Evolutionary conservation across 2,329 filamentous ascomycete genomes (phyloP), one percentile per base, ranked within the genome.

Genomic region (Escovopsis weberi): DNA sequence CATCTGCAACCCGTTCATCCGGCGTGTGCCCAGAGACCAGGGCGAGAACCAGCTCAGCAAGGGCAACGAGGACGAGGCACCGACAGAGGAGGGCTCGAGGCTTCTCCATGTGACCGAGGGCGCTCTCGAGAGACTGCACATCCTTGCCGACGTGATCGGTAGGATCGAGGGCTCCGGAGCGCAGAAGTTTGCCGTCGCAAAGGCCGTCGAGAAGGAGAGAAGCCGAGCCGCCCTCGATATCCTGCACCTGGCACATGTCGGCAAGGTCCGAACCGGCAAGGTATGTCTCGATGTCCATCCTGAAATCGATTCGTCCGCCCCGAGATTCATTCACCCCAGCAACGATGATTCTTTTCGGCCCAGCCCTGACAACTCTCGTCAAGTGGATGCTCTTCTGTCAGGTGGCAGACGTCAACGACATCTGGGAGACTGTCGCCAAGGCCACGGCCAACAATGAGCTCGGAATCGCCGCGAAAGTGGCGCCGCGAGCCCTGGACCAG

Each of bases 301-400:
- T 6, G 6, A n/a, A 12, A 41, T 9, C 2, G 4, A 37, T 23
- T 11, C 6, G 6, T 36, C 9, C 11, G 2, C 38, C 26, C 40
- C n/a, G 43, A 33, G 5, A n/a, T 32, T 11, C 8, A 7, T 32
- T 11, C 28, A 32, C 11, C 28, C 8, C 28, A 11, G 28, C 28
- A 9, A 11, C 7, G 28, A 9, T 9, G 28, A 9, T 3, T 26
- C 3, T 11, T 26, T 15, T 30, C 26, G 3, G 39, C 38, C 2
- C 11, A 2, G 12, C n/a, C 18, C 8, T n/a, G 26, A 32, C 6
- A 10, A 10, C 2, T 28, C 15, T 30, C 9, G 7, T 33, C 7
- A 9, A 82, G 75, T 88, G 84, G 84, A 82, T 88, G 78, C 56
- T 89, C 1, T 87, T 86, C 50, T 74, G 72, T 11, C 52, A 61